These are phyloP conservation scores for Monosporascus ibericus DNA, from an alignment of 2,329 filamentous ascomycete species.

Conservation along the genomic window DNA sequence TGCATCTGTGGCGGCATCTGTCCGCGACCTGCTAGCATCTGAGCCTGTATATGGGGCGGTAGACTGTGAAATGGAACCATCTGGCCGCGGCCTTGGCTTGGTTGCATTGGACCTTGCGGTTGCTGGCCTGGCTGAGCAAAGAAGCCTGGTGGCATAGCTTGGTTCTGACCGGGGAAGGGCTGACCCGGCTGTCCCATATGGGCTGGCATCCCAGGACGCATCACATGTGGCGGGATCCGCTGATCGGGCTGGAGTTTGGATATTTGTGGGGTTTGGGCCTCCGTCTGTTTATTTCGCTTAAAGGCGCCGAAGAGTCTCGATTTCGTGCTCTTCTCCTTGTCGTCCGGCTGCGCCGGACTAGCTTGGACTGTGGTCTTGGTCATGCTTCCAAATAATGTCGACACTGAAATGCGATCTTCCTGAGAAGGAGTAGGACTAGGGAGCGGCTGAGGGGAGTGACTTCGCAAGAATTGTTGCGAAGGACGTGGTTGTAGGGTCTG, in stretches of 20 bases:
- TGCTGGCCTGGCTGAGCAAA: slow-evolving; percentile 1
- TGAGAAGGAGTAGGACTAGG: slow-evolving; percentile 15
- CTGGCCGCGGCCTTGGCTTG: slow-evolving; percentile 14
- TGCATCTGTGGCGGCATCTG: slow-evolving; percentile 10
- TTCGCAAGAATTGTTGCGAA: slow-evolving; percentile 2
- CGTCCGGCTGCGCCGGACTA: slow-evolving; percentile 6
- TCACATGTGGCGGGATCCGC: slow-evolving; percentile 6
- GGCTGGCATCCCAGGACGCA: slow-evolving; percentile 1
- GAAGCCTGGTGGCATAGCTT: neutral
- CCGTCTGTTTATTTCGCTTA: slow-evolving; percentile 19
- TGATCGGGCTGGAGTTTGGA: slow-evolving; percentile 4
- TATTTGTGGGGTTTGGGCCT: slow-evolving; percentile 7
- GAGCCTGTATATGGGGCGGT: neutral
- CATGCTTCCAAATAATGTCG: slow-evolving; percentile 18
- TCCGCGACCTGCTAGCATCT: slow-evolving; percentile 6
- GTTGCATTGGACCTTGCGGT: slow-evolving; percentile 4
- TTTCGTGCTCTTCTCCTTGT: slow-evolving; percentile 23
- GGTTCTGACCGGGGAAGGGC: neutral
- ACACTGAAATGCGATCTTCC: slow-evolving; percentile 1
- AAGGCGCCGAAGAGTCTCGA: slow-evolving; percentile 24
- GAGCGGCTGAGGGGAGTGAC: slow-evolving; percentile 8
- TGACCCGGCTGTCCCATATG: neutral
- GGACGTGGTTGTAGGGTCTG: neutral
- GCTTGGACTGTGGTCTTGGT: slow-evolving; percentile 10
- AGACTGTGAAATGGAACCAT: neutral